A percentile compares a stretch with the other conserved stretches of the same genome.
Conservation (phyloP, 345 rosid species). For the Sonneratia alba region DNA sequence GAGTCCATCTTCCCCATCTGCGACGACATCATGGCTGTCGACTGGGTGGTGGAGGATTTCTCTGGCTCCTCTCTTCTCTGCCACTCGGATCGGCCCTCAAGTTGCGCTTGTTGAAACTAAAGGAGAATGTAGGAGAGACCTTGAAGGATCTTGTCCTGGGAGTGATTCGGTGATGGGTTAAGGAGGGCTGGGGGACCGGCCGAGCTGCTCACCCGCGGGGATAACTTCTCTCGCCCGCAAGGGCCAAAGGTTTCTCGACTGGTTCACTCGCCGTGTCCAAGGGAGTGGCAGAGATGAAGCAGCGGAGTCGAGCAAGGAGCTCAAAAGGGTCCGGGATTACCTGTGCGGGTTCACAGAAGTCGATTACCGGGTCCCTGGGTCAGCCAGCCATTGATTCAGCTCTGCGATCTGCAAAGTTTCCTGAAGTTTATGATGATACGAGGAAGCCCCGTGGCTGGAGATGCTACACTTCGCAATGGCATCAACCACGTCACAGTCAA, state of each 20-base stretch:
- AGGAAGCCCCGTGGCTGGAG: no score
- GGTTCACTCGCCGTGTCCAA: slow-evolving; percentile 50
- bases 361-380: slow-evolving; percentile 38
- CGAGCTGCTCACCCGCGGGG: slow-evolving; percentile 42
- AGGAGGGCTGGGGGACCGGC: slow-evolving; percentile 18
- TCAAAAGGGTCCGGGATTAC: slow-evolving; percentile 33
- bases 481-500: no score
- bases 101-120: slow-evolving; percentile 40
- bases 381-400: background rate
- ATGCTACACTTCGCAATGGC: no score
- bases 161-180: slow-evolving; percentile 27
- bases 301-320: slow-evolving; percentile 21
- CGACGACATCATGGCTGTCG: slow-evolving; percentile 69
- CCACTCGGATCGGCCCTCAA: slow-evolving; percentile 33
- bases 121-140: slow-evolving; percentile 36
- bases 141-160: slow-evolving; percentile 41
- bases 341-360: slow-evolving; percentile 42
- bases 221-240: slow-evolving; percentile 53
- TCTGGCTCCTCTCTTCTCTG: slow-evolving; percentile 10
- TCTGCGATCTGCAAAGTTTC: background rate
- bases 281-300: slow-evolving; percentile 31
- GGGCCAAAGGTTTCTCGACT: slow-evolving; percentile 57
- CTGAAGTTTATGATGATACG: background rate
- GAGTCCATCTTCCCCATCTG: slow-evolving; percentile 45
- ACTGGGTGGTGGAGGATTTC: slow-evolving; percentile 43